Evolutionary conservation across 169 alveolate genomes (phyloP), one percentile per base, ranked within the genome.

Genomic region (Blepharisma undulans): DNA sequence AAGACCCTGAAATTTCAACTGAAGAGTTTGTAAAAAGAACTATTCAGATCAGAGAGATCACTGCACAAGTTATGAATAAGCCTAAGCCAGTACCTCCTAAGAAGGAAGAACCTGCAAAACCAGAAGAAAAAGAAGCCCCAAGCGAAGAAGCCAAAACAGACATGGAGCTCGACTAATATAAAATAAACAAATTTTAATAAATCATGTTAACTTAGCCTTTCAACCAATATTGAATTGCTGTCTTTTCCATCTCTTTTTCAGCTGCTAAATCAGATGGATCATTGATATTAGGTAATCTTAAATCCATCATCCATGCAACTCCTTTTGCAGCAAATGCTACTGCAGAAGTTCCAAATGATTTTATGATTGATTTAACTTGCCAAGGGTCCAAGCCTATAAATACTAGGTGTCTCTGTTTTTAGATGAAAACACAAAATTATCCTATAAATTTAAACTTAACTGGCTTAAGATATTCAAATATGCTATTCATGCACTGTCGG

Each of bases 241-340:
- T 4, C 87, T 79, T 87, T 59, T 91, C 94, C 3, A 66, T 19
- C 10, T 79, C 84, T 93, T 96, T 93, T n/a, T 92, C 96, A 18
- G 89, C 30, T 4, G 61, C 82, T 6, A 95, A 95, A 33, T 88
- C 74, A 72, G 36, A 60, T 19, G 97, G 97, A 74, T 95, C 97
- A n/a, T 79, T 92, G 19, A 34, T 85, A 66, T 92, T 90, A 36
- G 97, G 97, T 61, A 76, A 71, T 91, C 97, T 92, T 14, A 95
- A 76, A 78, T 95, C 97, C 30, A 90, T 36, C 66, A 93, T 96
- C 89, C 92, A 96, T 4, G 96, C 97, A 71, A 94, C 71, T 1
- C 79, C 89, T 32, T 84, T 82, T 74, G 93, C 87, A 25, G 27
- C n/a, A 32, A 36, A 36, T 1, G 89, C 87, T 0, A 79, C 61